Conservation (phyloP, 2,329 filamentous ascomycete genomes). For the Stemphylium vesicarium region DNA sequence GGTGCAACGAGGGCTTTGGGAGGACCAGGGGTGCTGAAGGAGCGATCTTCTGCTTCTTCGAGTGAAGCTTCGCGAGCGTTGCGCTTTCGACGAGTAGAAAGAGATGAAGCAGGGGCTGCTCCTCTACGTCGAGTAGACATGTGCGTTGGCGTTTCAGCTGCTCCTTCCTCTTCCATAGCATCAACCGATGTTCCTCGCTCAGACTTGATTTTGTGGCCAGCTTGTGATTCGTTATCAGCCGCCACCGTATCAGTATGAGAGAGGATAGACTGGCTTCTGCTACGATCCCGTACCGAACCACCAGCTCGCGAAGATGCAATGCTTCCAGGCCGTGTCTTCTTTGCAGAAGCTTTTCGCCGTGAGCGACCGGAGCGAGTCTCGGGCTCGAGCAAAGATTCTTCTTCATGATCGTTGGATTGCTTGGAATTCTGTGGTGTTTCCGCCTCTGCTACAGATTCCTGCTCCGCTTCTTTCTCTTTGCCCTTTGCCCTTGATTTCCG, state of each 20-base stretch:
- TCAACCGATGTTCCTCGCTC: constrained; percentile 56
- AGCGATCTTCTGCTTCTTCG: constrained; percentile 38
- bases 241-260: constrained; percentile 53
- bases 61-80: constrained; percentile 42
- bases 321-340: constrained; percentile 47
- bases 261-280: constrained; percentile 57
- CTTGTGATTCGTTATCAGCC: constrained; percentile 49
- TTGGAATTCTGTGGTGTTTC: constrained; percentile 23
- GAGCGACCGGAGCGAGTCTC: constrained; percentile 40
- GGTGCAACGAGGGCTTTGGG: constrained; percentile 50
- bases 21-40: constrained; percentile 32
- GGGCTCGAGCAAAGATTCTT: constrained; percentile 32
- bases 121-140: constrained; percentile 41
- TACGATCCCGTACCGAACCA: constrained; percentile 52
- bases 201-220: constrained; percentile 52
- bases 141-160: constrained; percentile 36
- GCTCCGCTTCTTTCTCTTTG: constrained; percentile 35
- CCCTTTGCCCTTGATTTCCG: constrained; percentile 34
- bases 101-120: constrained; percentile 28
- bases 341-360: constrained; percentile 39
- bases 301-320: constrained; percentile 56
- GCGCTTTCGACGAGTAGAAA: constrained; percentile 52
- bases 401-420: constrained; percentile 24
- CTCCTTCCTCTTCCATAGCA: constrained; percentile 45
- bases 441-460: constrained; percentile 17